phyloP scores from a whole-genome alignment of 805 yeast species.

The Barnettozyma wickerhamii region DNA sequence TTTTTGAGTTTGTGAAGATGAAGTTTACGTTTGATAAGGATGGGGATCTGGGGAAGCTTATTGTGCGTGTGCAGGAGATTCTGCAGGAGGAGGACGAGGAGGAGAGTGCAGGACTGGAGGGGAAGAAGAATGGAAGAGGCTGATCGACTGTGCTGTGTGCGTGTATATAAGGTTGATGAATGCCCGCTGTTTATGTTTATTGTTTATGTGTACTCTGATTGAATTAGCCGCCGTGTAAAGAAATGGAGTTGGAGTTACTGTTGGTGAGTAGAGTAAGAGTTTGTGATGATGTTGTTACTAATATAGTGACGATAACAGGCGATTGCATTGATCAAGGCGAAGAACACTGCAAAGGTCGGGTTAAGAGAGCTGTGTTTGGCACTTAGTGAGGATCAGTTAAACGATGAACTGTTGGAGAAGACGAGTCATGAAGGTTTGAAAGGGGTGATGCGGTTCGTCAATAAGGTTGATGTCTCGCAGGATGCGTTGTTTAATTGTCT shows the following conservation, averaged over 20 bases:
- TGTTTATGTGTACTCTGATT: background rate
- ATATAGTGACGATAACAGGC: slow-evolving; percentile 11
- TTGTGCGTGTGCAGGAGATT: background rate
- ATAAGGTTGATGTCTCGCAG: background rate
- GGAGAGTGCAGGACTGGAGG: background rate
- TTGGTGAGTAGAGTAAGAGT: background rate
- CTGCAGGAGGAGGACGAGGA: background rate
- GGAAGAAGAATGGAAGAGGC: no score
- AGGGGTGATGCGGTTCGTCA: background rate
- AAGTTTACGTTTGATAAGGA: slow-evolving; percentile 2
- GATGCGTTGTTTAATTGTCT: background rate
- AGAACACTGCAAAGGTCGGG: slow-evolving; percentile 7
- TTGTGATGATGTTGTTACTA: background rate
- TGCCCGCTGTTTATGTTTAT: background rate
- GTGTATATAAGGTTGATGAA: no score
- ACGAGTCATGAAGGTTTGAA: background rate
- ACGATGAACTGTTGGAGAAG: background rate
- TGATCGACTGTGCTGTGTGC: no score
- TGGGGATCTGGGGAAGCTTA: background rate
- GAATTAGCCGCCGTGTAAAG: background rate
- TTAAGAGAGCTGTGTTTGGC: background rate
- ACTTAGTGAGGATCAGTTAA: background rate
- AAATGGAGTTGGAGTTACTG: slow-evolving; percentile 1
- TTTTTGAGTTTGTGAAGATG: slow-evolving; percentile 7
- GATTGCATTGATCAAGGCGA: slow-evolving; percentile 16